A percentile compares a stretch with the other conserved stretches of the same genome.
These are phyloP conservation scores for Tardiomyces depauwii DNA, from an alignment of 1,139 yeast genomes.

Conservation along the genomic window DNA sequence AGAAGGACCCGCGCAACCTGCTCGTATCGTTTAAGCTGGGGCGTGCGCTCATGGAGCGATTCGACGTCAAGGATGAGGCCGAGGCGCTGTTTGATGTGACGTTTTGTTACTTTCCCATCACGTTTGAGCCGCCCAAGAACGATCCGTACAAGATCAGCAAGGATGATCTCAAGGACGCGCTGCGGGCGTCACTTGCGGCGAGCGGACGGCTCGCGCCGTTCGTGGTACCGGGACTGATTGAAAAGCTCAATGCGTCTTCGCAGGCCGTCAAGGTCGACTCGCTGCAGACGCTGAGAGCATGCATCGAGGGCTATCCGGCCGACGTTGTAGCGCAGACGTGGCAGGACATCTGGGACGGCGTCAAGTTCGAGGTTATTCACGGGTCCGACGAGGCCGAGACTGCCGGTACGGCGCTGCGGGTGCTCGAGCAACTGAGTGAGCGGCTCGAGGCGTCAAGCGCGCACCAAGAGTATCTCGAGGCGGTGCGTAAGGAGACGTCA, in stretches of 20 bases:
- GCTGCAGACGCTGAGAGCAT: slow-evolving; percentile 45
- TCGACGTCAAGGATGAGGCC: slow-evolving; percentile 31
- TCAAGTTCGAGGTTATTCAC: slow-evolving; percentile 79
- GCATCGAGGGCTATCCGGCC: slow-evolving; percentile 42
- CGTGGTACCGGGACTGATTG: slow-evolving; percentile 65
- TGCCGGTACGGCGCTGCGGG: slow-evolving; percentile 34
- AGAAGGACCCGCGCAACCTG: slow-evolving; percentile 87
- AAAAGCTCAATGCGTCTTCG: slow-evolving; percentile 77
- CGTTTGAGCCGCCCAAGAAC: slow-evolving; percentile 85
- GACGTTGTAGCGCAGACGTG: slow-evolving; percentile 43
- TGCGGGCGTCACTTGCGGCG: slow-evolving; percentile 47
- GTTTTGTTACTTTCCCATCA: slow-evolving; percentile 93
- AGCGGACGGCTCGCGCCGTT: slow-evolving; percentile 60
- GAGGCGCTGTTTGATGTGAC: slow-evolving; percentile 76
- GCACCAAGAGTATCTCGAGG: slow-evolving; percentile 14
- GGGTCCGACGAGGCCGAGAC: slow-evolving; percentile 42
- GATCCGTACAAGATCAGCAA: slow-evolving; percentile 83
- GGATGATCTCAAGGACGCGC: slow-evolving; percentile 49
- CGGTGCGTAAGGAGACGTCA: slow-evolving; percentile 43
- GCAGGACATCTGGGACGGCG: slow-evolving; percentile 74
- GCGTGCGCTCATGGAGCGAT: slow-evolving; percentile 33
- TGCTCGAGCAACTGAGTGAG: slow-evolving; percentile 26
- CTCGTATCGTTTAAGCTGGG: slow-evolving; percentile 58
- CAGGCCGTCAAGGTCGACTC: slow-evolving; percentile 70
- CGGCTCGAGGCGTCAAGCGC: background rate